phyloP scores from a whole-genome alignment of 441 rosid species.

The Erodium texanum region DNA sequence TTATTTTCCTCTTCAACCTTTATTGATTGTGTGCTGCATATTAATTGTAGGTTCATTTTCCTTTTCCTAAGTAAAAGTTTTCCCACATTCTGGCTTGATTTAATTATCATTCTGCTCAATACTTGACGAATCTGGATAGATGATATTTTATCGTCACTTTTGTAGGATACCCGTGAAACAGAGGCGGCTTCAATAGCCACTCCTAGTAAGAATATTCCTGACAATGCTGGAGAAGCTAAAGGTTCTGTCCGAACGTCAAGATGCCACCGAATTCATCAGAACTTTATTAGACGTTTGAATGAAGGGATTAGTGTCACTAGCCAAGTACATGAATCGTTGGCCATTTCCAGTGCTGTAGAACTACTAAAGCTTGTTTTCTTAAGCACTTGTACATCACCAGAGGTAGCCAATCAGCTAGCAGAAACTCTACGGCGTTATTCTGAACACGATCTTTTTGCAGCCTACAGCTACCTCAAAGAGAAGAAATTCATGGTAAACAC shows the following conservation, averaged over 20 bases:
- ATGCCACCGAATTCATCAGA: constrained; percentile 45
- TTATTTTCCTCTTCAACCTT: neutral
- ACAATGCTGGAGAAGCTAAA: constrained; percentile 27
- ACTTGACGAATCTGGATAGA: constrained; percentile 13
- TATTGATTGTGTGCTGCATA: neutral
- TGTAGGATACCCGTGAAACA: constrained; percentile 40
- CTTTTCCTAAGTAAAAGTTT: neutral
- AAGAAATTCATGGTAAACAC: constrained; percentile 69
- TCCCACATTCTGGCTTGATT: constrained; percentile 6
- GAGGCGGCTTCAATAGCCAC: constrained; percentile 34
- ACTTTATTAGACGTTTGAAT: constrained; percentile 45
- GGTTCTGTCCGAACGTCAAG: constrained; percentile 38
- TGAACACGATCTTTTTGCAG: constrained; percentile 89
- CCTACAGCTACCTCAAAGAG: constrained; percentile 89
- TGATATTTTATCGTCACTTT: constrained; percentile 15
- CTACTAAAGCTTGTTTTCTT: constrained; percentile 85
- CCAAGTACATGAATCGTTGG: constrained; percentile 62
- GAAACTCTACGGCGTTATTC: constrained; percentile 83
- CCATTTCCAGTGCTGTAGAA: constrained; percentile 90
- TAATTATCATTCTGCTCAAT: neutral
- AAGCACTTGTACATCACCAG: constrained; percentile 66
- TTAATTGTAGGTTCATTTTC: neutral
- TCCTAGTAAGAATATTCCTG: constrained; percentile 24
- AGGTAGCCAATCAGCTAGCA: constrained; percentile 56
- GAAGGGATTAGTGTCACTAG: constrained; percentile 40